phyloP scores from a whole-genome alignment of 2,329 filamentous ascomycete species.

The Diaporthe australafricana region DNA sequence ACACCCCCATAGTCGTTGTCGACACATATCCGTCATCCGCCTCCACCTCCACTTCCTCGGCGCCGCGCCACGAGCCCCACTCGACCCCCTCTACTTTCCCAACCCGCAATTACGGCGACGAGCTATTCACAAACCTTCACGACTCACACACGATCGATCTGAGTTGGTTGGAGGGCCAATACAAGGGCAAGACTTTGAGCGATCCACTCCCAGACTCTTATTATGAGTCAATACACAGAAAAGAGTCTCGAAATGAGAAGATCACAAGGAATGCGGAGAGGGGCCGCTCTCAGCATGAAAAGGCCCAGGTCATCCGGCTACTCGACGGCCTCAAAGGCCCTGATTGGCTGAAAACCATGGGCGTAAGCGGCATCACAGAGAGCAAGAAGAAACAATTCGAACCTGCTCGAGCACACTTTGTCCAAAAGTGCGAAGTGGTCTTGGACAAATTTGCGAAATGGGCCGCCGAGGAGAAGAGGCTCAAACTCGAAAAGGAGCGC shows the following conservation, averaged over 20 bases:
- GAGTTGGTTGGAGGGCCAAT: conserved; percentile 61
- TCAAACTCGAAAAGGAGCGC: conserved; percentile 81
- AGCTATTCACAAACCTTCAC: conserved; percentile 66
- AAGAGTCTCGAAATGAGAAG: conserved; percentile 70
- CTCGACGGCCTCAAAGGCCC: conserved; percentile 88
- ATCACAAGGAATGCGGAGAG: conserved; percentile 74
- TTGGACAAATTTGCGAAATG: conserved; percentile 89
- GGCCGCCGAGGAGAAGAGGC: conserved; percentile 89
- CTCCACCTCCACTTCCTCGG: conserved; percentile 42
- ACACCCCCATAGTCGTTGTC: conserved; percentile 79
- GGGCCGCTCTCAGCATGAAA: conserved; percentile 74
- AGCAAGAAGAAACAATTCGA: conserved; percentile 88
- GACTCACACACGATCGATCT: conserved; percentile 69
- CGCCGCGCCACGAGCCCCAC: conserved; percentile 37
- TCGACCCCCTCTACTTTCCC: conserved; percentile 46
- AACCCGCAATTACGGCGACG: conserved; percentile 66
- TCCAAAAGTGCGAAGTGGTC: conserved; percentile 83
- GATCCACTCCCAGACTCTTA: conserved; percentile 69
- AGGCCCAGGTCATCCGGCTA: conserved; percentile 71
- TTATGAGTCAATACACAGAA: conserved; percentile 67
- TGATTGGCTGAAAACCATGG: conserved; percentile 94
- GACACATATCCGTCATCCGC: conserved; percentile 60
- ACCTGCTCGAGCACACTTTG: conserved; percentile 85
- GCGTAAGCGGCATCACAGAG: conserved; percentile 86
- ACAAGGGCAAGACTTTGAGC: conserved; percentile 55